phyloP scores from a whole-genome alignment of 2,329 filamentous ascomycete species.

The Colletotrichum sp. region DNA sequence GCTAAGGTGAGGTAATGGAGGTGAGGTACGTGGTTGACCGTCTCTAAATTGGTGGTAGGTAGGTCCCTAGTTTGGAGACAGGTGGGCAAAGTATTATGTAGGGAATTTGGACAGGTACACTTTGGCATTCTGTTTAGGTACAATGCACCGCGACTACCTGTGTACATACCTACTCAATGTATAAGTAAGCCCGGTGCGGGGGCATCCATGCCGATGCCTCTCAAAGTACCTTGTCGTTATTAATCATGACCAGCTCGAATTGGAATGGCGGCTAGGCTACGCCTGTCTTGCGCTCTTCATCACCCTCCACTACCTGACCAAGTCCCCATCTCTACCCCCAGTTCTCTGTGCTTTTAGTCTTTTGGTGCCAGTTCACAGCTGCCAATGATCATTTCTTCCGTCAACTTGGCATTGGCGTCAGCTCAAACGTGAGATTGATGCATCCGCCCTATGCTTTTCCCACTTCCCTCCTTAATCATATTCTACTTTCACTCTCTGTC shows the following conservation, averaged over 20 bases:
- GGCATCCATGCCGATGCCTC: slow-evolving; percentile 4
- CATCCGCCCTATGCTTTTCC: not conserved
- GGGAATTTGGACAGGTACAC: too few species aligned
- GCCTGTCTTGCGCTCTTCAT: not conserved
- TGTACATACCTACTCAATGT: not conserved
- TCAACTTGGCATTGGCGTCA: not conserved
- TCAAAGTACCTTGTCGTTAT: not conserved
- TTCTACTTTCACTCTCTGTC: not conserved
- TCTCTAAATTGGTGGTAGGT: too few species aligned
- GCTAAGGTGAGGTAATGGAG: not conserved
- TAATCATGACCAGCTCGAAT: slow-evolving; percentile 7
- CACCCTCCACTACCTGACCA: not conserved
- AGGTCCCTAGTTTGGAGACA: not conserved
- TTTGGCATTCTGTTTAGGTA: not conserved
- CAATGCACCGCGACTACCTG: not conserved
- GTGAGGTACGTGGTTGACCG: not conserved
- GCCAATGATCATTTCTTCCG: not conserved
- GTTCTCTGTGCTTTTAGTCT: not conserved
- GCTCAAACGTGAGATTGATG: not conserved
- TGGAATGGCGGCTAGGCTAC: slow-evolving; percentile 7
- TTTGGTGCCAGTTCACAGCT: not conserved
- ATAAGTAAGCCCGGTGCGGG: not conserved
- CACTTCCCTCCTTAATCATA: not conserved
- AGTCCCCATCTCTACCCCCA: not conserved
- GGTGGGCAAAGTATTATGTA: too few species aligned